Percentiles rank a stretch among this genome's conserved stretches.
phyloP scores from a whole-genome alignment of 1,139 yeast genomes.

The Candida tetrigidarum region DNA sequence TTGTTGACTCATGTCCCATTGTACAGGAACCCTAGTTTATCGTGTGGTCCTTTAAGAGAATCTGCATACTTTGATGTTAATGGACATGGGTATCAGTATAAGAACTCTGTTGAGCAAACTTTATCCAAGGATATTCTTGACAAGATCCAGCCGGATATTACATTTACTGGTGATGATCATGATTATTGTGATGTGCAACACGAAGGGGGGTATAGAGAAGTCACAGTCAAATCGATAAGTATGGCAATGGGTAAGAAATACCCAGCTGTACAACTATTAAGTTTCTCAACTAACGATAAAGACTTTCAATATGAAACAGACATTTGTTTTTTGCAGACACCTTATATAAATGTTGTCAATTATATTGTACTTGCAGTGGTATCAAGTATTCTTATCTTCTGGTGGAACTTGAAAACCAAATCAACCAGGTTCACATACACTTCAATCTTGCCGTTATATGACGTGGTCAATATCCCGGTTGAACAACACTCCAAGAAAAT shows the following conservation, averaged over 20 bases:
- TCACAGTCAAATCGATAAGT: slow-evolving; percentile 59
- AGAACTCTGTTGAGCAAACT: slow-evolving; percentile 54
- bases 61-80: slow-evolving; percentile 23
- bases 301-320: slow-evolving; percentile 33
- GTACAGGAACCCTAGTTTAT: slow-evolving; percentile 35
- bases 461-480: slow-evolving; percentile 12
- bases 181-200: slow-evolving; percentile 64
- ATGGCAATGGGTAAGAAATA: slow-evolving; percentile 62
- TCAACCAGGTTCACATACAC: slow-evolving; percentile 17
- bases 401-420: slow-evolving; percentile 32
- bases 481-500: slow-evolving; percentile 24
- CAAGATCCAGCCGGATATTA: slow-evolving; percentile 62
- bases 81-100: slow-evolving; percentile 55
- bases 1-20: slow-evolving; percentile 56
- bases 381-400: slow-evolving; percentile 32
- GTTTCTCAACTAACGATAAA: slow-evolving; percentile 28
- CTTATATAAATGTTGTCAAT: slow-evolving; percentile 45
- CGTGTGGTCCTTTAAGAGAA: slow-evolving; percentile 55
- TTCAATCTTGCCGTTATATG: slow-evolving; percentile 19
- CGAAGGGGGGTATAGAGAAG: slow-evolving; percentile 34
- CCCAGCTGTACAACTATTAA: slow-evolving; percentile 58
- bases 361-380: slow-evolving; percentile 44
- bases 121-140: slow-evolving; percentile 61
- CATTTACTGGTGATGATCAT: slow-evolving; percentile 96
- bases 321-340: slow-evolving; percentile 53